These are phyloP conservation scores for Trichoderma arundinaceum DNA, from an alignment of 2,329 filamentous ascomycete genomes.

Conservation along the genomic window DNA sequence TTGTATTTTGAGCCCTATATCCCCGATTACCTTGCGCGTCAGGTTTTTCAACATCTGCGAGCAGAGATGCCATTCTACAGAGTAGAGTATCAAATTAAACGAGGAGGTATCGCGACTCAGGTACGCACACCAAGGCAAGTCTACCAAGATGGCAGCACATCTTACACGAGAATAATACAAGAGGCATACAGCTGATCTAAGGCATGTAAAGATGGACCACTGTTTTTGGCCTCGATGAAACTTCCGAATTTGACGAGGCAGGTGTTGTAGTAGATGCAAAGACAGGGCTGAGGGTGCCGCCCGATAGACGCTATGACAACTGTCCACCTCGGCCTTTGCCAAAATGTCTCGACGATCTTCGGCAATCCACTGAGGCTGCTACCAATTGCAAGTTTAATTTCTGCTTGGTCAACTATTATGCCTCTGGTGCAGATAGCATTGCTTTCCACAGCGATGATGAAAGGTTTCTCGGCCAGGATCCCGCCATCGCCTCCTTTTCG, in stretches of 20 bases:
- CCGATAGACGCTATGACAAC: slow-evolving; percentile 59
- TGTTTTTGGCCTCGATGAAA: slow-evolving; percentile 65
- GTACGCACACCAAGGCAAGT: slow-evolving; percentile 60
- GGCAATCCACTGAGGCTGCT: slow-evolving; percentile 66
- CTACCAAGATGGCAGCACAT: background rate
- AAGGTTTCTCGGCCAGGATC: slow-evolving; percentile 71
- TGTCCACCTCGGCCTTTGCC: slow-evolving; percentile 73
- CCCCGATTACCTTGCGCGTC: slow-evolving; percentile 57
- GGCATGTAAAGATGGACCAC: slow-evolving; percentile 52
- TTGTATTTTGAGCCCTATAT: slow-evolving; percentile 79
- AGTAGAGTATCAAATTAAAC: slow-evolving; percentile 74
- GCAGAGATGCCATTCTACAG: slow-evolving; percentile 76
- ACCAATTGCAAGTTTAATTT: slow-evolving; percentile 77
- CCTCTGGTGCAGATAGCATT: slow-evolving; percentile 76
- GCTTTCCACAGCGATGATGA: slow-evolving; percentile 83
- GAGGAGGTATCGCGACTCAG: slow-evolving; percentile 65
- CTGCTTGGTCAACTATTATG: slow-evolving; percentile 83
- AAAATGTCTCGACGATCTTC: slow-evolving; percentile 68
- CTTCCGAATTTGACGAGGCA: slow-evolving; percentile 61
- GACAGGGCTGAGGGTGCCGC: slow-evolving; percentile 46
- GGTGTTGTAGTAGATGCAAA: slow-evolving; percentile 53
- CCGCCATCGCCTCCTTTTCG: slow-evolving; percentile 76
- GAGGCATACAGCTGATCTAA: background rate
- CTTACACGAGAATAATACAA: background rate
- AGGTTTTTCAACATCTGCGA: slow-evolving; percentile 73